Evolutionary conservation across 345 rosid genomes (phyloP), one percentile per base, ranked within the genome.

Genomic region (Salix udensis): DNA sequence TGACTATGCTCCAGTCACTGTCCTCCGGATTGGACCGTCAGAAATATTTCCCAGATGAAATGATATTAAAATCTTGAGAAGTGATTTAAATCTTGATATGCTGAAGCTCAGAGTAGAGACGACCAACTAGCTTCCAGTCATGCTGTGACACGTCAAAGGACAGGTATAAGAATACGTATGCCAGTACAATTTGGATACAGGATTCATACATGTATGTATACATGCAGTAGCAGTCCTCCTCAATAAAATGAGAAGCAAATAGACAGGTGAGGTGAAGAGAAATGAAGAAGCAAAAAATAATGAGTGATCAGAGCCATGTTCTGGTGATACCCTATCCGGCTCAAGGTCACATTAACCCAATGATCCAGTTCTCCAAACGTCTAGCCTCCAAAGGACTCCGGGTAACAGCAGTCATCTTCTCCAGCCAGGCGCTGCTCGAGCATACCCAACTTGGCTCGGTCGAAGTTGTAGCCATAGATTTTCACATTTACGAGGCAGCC

Each of bases 291-390:
- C n/a, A 76, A 58, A 71, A 74, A 79, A 68, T n/a, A 67, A 75
- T 61, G 23, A 52, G 78, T 61, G 81, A 78, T 24, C 26, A 24
- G 23, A 52, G 78, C 52, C 84, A 78, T 72, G 79, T 84, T 24
- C 36, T 86, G 19, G 87, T 85, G 21, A 37, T 87, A 52, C 80
- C 90, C 11, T 85, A 73, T 68, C 85, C 89, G 13, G 74, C 28
- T 12, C 94, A 88, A 81, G 90, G 94, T 69, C 91, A 88, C 86
- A 53, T 90, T 36, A 88, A 85, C 71, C 94, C 94, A 28, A 71
- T 87, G 83, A 31, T 31, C 34, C 26, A 24, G 26, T 24, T 24
- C 26, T 24, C 26, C 26, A 24, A 24, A 24, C 26, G 26, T 24
- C 26, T 24, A 24, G 26, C 26, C 26, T 24, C 26, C 26, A 24